These are phyloP conservation scores for Backusella mclennaniae DNA, from an alignment of 192 early-diverging fungal species.

Conservation along the genomic window DNA sequence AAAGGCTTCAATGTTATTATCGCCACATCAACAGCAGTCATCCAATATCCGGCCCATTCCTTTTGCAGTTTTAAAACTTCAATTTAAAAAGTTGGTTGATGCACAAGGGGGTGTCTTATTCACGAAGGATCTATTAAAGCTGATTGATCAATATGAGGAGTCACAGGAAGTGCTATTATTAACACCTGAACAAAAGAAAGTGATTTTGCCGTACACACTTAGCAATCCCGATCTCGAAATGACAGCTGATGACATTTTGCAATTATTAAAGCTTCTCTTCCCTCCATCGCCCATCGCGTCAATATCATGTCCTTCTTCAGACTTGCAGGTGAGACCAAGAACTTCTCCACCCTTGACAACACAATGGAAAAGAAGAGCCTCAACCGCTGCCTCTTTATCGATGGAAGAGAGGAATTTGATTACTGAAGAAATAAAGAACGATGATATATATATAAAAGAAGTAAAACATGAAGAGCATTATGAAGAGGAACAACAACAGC, in stretches of 20 bases:
- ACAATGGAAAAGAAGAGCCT: constrained; percentile 15
- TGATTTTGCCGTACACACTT: constrained; percentile 31
- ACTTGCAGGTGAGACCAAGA: not conserved
- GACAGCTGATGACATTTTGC: constrained; percentile 42
- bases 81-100: constrained; percentile 19
- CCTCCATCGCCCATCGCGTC: constrained; percentile 20
- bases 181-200: constrained; percentile 32
- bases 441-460: not conserved
- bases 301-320: constrained; percentile 26
- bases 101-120: constrained; percentile 34
- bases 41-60: constrained; percentile 18
- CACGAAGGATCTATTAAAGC: constrained; percentile 32
- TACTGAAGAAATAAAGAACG: not conserved
- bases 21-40: not conserved
- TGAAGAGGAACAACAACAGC: not conserved
- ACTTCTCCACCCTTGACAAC: constrained; percentile 18
- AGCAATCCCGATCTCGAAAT: constrained; percentile 44
- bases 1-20: not conserved
- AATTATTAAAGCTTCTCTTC: constrained; percentile 29
- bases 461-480: not conserved
- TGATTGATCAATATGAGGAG: constrained; percentile 36
- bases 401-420: not conserved
- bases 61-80: constrained; percentile 25
- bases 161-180: constrained; percentile 26
- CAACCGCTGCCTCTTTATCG: not conserved